These are phyloP conservation scores for Phaeosphaeria sp. DNA, from an alignment of 2,329 filamentous ascomycete species.

Conservation along the genomic window DNA sequence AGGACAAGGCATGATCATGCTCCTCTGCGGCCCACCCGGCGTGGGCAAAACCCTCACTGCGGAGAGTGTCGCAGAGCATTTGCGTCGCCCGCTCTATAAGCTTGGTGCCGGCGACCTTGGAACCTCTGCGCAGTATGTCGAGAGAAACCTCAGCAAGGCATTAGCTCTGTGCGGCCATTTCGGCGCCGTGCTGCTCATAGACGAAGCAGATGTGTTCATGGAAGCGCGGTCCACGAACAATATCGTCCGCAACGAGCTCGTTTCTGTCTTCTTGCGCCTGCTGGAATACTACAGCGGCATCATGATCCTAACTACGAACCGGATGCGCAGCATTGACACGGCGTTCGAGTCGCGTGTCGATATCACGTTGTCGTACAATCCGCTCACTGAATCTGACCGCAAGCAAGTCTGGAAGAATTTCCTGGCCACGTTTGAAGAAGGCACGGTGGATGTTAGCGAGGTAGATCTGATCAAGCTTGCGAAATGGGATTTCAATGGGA, in stretches of 20 bases:
- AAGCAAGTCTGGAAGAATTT: slow-evolving; percentile 44
- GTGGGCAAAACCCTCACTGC: slow-evolving; percentile 37
- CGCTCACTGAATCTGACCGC: slow-evolving; percentile 39
- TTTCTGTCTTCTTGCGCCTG: slow-evolving; percentile 45
- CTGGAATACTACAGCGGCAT: slow-evolving; percentile 44
- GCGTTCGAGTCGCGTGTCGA: slow-evolving; percentile 43
- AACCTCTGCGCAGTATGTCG: slow-evolving; percentile 57
- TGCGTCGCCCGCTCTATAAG: slow-evolving; percentile 60
- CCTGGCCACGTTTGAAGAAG: slow-evolving; percentile 40
- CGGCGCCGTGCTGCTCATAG: slow-evolving; percentile 68
- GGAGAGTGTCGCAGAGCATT: slow-evolving; percentile 26
- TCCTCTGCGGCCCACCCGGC: slow-evolving; percentile 34
- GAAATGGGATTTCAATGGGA: slow-evolving; percentile 54
- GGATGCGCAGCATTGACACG: slow-evolving; percentile 39
- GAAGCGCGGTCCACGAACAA: slow-evolving; percentile 54
- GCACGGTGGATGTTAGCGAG: slow-evolving; percentile 15
- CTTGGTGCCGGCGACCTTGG: slow-evolving; percentile 81
- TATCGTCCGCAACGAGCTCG: slow-evolving; percentile 46
- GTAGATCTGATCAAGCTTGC: slow-evolving; percentile 39
- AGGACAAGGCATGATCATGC: slow-evolving; percentile 36
- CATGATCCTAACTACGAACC: slow-evolving; percentile 46
- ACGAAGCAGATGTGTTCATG: slow-evolving; percentile 69
- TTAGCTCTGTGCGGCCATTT: slow-evolving; percentile 77
- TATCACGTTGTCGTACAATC: slow-evolving; percentile 36
- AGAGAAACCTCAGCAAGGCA: slow-evolving; percentile 79